Percentiles rank a stretch among this genome's conserved stretches.
Evolutionary conservation across 2,329 filamentous ascomycete species (phyloP).

Genomic region (Sarocladium brachiariae): DNA sequence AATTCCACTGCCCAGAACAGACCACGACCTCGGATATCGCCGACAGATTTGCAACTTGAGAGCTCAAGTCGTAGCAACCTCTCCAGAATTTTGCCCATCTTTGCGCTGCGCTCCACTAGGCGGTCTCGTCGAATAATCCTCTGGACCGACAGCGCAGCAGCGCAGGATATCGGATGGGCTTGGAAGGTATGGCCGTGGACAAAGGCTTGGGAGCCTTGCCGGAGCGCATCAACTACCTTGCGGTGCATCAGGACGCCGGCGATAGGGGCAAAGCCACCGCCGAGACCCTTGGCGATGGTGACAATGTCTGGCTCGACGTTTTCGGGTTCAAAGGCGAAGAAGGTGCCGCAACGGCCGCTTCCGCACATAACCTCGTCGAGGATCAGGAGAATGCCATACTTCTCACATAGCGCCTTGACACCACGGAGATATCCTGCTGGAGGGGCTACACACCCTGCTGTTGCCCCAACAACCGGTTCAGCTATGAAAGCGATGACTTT

Average conservation of each 20-base stretch:
- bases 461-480: conserved; percentile 42
- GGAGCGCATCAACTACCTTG: conserved; percentile 41
- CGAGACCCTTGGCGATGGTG: conserved; percentile 53
- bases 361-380: conserved; percentile 63
- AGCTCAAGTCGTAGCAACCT: conserved; percentile 21
- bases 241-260: conserved; percentile 45
- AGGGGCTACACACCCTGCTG: conserved; percentile 44
- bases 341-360: conserved; percentile 52
- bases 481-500: conserved; percentile 42
- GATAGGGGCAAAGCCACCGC: conserved; percentile 48
- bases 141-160: conserved; percentile 31
- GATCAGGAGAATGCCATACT: conserved; percentile 48
- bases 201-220: conserved; percentile 41
- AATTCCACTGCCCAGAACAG: conserved; percentile 43
- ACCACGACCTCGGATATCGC: conserved; percentile 32
- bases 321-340: conserved; percentile 42
- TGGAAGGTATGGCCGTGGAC: conserved; percentile 51
- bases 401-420: conserved; percentile 45
- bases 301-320: conserved; percentile 44
- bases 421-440: conserved; percentile 48
- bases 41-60: conserved; percentile 25
- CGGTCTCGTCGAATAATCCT: conserved; percentile 27
- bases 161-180: conserved; percentile 29
- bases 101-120: conserved; percentile 25
- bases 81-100: conserved; percentile 25